A percentile compares a stretch with the other conserved stretches of the same genome.
These are phyloP conservation scores for Mortierella hygrophila DNA, from an alignment of 192 early-diverging fungal species.

Conservation along the genomic window DNA sequence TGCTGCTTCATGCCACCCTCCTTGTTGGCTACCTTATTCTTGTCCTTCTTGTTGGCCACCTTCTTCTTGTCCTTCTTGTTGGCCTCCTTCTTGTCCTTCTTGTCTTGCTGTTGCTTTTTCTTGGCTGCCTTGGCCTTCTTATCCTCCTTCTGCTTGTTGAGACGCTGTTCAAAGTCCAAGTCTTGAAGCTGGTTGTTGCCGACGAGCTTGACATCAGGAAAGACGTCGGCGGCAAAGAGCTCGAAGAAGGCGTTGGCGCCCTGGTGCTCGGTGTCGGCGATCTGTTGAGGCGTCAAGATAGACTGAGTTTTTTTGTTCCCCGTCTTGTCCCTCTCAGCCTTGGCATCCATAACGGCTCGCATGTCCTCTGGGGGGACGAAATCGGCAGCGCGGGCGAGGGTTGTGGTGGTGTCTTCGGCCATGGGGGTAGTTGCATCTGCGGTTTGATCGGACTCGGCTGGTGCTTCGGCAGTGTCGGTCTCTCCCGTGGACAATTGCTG, in stretches of 20 bases:
- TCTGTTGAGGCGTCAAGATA: conserved; percentile 21
- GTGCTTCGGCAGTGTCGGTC: neutral
- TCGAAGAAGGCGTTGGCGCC: conserved; percentile 23
- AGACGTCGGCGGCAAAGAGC: neutral
- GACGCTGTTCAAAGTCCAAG: neutral
- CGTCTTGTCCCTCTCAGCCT: neutral
- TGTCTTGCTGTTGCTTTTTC: neutral
- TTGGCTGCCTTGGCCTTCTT: neutral
- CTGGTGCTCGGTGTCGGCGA: conserved; percentile 29
- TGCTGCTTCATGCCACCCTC: neutral
- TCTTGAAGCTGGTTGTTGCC: conserved; percentile 1
- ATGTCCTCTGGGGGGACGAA: conserved; percentile 11
- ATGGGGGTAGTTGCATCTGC: neutral
- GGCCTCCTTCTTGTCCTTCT: conserved; percentile 4
- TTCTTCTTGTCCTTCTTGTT: conserved; percentile 8
- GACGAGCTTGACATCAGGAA: neutral
- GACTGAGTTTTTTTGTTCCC: neutral
- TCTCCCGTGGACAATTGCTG: neutral
- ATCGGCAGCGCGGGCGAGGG: neutral
- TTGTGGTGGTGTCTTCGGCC: neutral
- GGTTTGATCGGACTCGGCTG: neutral
- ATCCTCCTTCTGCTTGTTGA: neutral
- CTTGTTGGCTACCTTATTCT: neutral
- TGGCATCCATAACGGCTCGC: neutral
- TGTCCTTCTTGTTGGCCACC: neutral